phyloP scores from a whole-genome alignment of 495 filamentous ascomycete species.

The Antarctomyces pellizariae region DNA sequence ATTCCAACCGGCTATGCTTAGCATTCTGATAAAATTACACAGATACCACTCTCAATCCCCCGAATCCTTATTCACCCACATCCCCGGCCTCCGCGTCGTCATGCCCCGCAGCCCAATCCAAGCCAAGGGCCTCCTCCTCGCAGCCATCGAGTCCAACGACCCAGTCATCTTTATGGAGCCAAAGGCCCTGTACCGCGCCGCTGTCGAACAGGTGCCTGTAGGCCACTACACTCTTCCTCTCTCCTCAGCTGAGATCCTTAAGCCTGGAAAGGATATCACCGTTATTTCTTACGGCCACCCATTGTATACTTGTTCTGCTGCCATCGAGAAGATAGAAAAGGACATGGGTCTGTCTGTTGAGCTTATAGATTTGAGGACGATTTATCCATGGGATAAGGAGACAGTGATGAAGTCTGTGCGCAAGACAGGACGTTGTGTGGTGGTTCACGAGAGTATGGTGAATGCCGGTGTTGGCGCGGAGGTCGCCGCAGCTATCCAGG shows the following conservation, averaged over 20 bases:
- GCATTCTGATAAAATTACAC: conserved; percentile 6
- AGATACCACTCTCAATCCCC: conserved; percentile 88
- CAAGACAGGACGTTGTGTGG: conserved; percentile 75
- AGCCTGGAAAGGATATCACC: conserved; percentile 64
- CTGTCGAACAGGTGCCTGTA: conserved; percentile 82
- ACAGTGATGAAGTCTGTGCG: conserved; percentile 62
- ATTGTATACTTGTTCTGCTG: conserved; percentile 64
- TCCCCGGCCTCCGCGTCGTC: conserved; percentile 74
- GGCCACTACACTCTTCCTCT: conserved; percentile 65
- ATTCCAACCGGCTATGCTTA: conserved; percentile 1
- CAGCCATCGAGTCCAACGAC: conserved; percentile 65
- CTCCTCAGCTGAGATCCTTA: conserved; percentile 71
- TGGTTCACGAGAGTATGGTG: conserved; percentile 91
- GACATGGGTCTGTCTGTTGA: conserved; percentile 62
- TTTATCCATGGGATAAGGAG: conserved; percentile 89
- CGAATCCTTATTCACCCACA: conserved; percentile 76
- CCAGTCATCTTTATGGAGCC: conserved; percentile 95
- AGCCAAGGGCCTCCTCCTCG: conserved; percentile 73
- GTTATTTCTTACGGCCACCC: conserved; percentile 84
- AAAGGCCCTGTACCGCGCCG: conserved; percentile 83
- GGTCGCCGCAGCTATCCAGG: conserved; percentile 79
- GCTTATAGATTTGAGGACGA: conserved; percentile 73
- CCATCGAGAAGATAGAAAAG: conserved; percentile 60
- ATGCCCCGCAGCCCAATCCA: conserved; percentile 78
- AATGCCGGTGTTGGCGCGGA: conserved; percentile 90